phyloP scores from a whole-genome alignment of 73 alveolate species.

The Paramecium sexaurelia region DNA sequence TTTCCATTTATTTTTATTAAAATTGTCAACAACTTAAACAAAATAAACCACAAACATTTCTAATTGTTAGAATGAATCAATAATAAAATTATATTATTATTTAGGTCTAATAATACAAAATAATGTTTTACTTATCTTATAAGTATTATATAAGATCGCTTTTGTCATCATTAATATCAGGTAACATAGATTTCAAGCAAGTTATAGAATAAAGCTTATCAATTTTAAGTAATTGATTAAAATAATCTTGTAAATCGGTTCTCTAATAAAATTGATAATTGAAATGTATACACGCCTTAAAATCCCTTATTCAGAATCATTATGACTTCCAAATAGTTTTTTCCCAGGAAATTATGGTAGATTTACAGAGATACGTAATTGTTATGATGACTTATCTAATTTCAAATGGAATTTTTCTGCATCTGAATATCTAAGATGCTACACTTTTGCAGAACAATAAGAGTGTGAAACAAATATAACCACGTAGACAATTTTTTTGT shows the following conservation, averaged over 20 bases:
- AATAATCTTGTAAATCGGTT: neutral
- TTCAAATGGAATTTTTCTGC: neutral
- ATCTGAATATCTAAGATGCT: neutral
- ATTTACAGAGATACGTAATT: neutral
- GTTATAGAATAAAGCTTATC: neutral
- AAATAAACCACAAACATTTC: neutral
- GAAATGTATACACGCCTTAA: neutral
- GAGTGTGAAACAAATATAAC: neutral
- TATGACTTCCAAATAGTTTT: slow-evolving; percentile 21
- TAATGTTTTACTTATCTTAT: neutral
- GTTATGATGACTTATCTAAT: neutral
- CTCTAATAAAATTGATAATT: neutral
- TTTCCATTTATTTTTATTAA: slow-evolving; percentile 1
- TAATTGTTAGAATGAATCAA: neutral
- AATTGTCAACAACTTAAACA: slow-evolving; percentile 22
- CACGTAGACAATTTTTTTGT: neutral
- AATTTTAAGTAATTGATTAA: neutral
- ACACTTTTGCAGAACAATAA: neutral
- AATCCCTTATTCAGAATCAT: neutral
- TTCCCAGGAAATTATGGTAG: slow-evolving; percentile 12
- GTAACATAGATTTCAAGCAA: neutral
- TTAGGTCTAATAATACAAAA: neutral
- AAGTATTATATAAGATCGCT: neutral
- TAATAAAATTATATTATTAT: neutral
- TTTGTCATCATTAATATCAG: neutral